Base-by-base conservation (phyloP, 2,329 filamentous ascomycete genomes). In the Samsoniella hepiali region DNA sequence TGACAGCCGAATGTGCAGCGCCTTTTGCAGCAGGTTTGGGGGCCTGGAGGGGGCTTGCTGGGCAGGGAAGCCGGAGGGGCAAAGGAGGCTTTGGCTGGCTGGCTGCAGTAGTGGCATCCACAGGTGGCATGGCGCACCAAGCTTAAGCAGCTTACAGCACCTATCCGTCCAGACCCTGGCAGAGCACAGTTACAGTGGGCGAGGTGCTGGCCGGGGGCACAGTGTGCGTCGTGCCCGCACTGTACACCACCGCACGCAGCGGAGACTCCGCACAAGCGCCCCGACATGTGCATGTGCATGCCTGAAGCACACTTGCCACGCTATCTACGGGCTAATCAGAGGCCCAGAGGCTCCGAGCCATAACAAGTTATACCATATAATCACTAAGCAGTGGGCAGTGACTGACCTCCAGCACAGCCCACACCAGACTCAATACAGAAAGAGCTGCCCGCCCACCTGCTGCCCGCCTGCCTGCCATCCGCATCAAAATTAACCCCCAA, bases 391-490 rank as follows among this genome's bases (percentile, higher is more conserved):
- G 38, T 40, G 3, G 42, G 15, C 13, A 45, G 42, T 22, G 2
- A 15, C 50, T 36, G 27, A 9, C 67, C 69, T 68, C 65, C 68
- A 65, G 68, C 67, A 68, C 69, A 68, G 68, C 63, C 66, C 67
- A 68, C 68, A 74, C 74, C 73, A 75, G 72, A 72, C 74, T 76
- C 72, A 66, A 76, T 75, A 69, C 72, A 76, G 74, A 69, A 74
- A 58, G 71, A 72, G 66, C 71, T 68, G 67, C 68, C 69, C 58
- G n/a, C 49, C 50, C 44, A 47, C 53, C 59, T 54, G 51, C 32
- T 40, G 31, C 45, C 55, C 44, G 50, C 59, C 59, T 47, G 59
- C 51, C 42, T 31, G 50, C 32, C 59, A 38, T 36, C 44, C 44
- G 34, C 44, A 45, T 54, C 54, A 58, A 44, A 49, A 55, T 32